Evolutionary conservation across 768 basidiomycete genomes (phyloP), one percentile per base, ranked within the genome.

Genomic region (Amanita exitialis): DNA sequence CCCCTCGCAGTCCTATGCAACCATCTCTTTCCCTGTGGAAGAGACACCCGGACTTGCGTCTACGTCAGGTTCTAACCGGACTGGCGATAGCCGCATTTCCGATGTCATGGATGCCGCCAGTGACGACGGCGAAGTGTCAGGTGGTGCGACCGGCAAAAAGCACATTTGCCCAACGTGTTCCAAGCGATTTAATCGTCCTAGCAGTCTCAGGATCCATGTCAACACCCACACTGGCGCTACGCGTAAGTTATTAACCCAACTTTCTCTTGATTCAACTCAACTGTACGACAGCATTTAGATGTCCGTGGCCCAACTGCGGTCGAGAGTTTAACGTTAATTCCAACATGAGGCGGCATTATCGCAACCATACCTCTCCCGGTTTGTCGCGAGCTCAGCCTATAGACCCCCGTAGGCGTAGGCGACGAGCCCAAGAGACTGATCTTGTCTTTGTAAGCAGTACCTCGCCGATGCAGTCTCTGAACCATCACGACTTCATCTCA

Each of bases 281-380:
- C 27, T 25, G 54, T 55, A n/a, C 35, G 54, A 38, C 61, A 85
- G 88, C 86, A 16, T 87, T 84, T 66, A 72, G 76, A 37, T 90
- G 87, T 57, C 83, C 84, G 3, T 84, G 71, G 71, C 83, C 81
- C 5, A 76, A 79, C 38, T 89, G 86, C 61, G 82, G 82, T 35
- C 75, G 84, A 30, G 78, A 83, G 53, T 90, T 90, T 66, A 89
- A 87, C 56, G 88, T 88, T 43, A 86, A 87, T 61, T 86, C 84
- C 0, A 90, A 90, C 62, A 90, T 89, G 87, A 76, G 87, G 27
- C 71, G 87, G 4, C 87, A 90, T 58, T 82, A 80, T 61, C 72
- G 85, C 41, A 88, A 85, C 62, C 86, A 89, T 47, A 66, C 66
- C 1, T 51, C 66, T 3, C 65, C 69, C 20, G 65, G 68, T 2